Percentiles rank a stretch among this genome's conserved stretches.
Conservation (phyloP, 2,329 filamentous ascomycete species). For the Blumeriella jaapii region DNA sequence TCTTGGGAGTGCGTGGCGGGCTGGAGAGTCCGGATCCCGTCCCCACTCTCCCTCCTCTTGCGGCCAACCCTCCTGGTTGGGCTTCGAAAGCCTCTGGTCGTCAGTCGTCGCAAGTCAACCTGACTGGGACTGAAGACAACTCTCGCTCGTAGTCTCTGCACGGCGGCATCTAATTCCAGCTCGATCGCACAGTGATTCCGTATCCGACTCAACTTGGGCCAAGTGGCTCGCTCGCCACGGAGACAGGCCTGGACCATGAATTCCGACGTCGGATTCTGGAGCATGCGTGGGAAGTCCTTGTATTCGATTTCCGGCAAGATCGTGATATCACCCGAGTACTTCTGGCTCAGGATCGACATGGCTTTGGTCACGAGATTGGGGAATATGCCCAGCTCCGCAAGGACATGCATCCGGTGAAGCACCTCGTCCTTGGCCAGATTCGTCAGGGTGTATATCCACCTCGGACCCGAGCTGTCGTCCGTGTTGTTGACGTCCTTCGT, state of each 20-base stretch:
- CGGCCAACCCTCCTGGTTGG: conserved; percentile 9
- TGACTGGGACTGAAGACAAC: conserved; percentile 34
- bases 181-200: conserved; percentile 84
- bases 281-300: conserved; percentile 61
- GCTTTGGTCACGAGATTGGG: conserved; percentile 70
- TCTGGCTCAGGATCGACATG: conserved; percentile 73
- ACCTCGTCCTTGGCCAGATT: conserved; percentile 69
- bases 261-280: conserved; percentile 73
- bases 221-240: conserved; percentile 75
- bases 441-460: conserved; percentile 56
- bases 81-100: conserved; percentile 11
- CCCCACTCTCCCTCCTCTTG: conserved; percentile 19
- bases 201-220: conserved; percentile 80
- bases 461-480: conserved; percentile 22
- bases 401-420: conserved; percentile 66
- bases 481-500: conserved; percentile 29
- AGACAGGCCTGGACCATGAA: conserved; percentile 76
- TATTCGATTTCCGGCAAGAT: conserved; percentile 73
- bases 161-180: conserved; percentile 66
- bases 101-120: conserved; percentile 24
- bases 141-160: conserved; percentile 54
- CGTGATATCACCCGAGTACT: conserved; percentile 90
- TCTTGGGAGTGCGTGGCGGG: conserved; percentile 6
- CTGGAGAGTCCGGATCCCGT: conserved; percentile 7
- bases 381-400: conserved; percentile 71